Evolutionary conservation across 345 rosid genomes (phyloP), one percentile per base, ranked within the genome.

Genomic region (Populus deltoides): DNA sequence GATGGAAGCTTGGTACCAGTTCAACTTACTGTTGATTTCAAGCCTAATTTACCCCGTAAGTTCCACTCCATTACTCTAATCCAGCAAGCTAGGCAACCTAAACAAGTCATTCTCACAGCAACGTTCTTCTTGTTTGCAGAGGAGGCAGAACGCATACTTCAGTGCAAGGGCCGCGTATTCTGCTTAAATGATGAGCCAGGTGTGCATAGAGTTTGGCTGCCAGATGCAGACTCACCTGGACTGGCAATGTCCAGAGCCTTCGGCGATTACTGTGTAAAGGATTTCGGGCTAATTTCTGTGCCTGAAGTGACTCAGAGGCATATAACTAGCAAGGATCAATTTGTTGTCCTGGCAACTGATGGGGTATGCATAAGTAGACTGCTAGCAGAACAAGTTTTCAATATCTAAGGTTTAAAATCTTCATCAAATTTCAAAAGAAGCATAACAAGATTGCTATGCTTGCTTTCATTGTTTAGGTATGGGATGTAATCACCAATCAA

Each of bases 211-310:
- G 83, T 95, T 33, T 95, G 99, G 99, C 90, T 91, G 74, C 98
- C 98, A 3, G 83, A 88, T 41, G 89, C 74, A 73, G 93, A 93
- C 41, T 86, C 86, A 1, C 99, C 98, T 0, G 99, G 99, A 41
- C 92, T 95, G 7, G 97, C 99, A 59, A 95, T 95, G 99, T 95
- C 98, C 17, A 88, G 99, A 84, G 97, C 99, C 18, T 95, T 95
- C 36, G 99, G 98, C 31, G 99, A 95, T 86, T 89, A 89, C 78
- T 93, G 99, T 78, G 62, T 93, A 5, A 96, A 96, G 85, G 89
- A 89, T 45, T 92, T 82, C 55, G 98, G 99, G 33, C 85, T 96
- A 41, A 93, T 90, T 69, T 96, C 99, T 0, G 90, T 86, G 67
- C 99, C 99, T 29, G 97, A 92, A 80, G 97, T 96, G 65, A 90